Evolutionary conservation across 495 filamentous ascomycete species (phyloP), one percentile per base, ranked within the genome.

Genomic region (Neurospora sp.): DNA sequence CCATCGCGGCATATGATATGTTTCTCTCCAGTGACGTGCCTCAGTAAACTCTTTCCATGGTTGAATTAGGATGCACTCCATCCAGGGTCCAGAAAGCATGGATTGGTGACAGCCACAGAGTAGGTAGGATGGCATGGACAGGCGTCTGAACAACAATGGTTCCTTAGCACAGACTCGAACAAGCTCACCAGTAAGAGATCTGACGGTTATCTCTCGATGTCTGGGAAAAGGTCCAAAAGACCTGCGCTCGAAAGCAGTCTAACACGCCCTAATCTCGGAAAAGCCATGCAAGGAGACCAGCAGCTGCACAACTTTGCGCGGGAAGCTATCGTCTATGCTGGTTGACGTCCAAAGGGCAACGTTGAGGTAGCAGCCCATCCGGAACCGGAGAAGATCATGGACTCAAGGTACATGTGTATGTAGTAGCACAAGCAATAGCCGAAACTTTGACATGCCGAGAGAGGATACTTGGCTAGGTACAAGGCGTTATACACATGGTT

Each of bases 121-220:
- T 79, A 75, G 71, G 77, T 79, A 75, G 71, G 74, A 69, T 71
- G 44, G 14, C 54, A 23, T 60, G 35, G 35, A 41, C 35, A 20
- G 49, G 44, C 20, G 27, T 72, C 44, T 14, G 54, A 35, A 76
- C 73, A 49, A 73, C 54, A 66, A 9, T 18, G 3, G 12, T 27
- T 66, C 12, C 54, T 35, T 66, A 18, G 49, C 49, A 60, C 20
- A 7, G 49, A 27, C 46, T 73, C 12, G 70, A 70, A 38, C 70
- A 49, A 71, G 46, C 73, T 77, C 77, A 72, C 80, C 81, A 82
- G 80, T 81, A 76, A 80, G 76, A 78, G 73, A 78, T 75, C 76
- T 76, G 75, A 77, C 70, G 76, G 77, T 80, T 81, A 82, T 82
- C 80, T 81, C 77, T 76, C 69, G 37, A 66, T 66, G 54, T 18